Conservation (phyloP, 2,329 filamentous ascomycete genomes). For the Epichloe gansuensis region DNA sequence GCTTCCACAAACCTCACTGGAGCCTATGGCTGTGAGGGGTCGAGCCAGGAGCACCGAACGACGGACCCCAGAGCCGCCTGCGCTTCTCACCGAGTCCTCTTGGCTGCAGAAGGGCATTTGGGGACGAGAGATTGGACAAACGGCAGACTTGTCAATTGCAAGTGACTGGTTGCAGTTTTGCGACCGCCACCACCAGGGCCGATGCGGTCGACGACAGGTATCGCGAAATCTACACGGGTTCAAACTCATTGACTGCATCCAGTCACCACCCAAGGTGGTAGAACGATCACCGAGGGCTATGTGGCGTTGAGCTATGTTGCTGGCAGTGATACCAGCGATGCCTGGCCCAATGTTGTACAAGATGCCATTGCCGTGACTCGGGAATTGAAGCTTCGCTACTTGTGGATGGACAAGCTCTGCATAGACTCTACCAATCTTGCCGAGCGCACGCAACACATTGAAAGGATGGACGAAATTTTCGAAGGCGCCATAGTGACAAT, state of each 20-base stretch:
- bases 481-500: constrained; percentile 22
- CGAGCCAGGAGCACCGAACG: constrained; percentile 7
- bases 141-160: constrained; percentile 18
- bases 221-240: constrained; percentile 17
- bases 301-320: constrained; percentile 24
- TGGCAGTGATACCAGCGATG: constrained; percentile 14
- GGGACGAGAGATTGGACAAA: constrained; percentile 19
- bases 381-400: constrained; percentile 20
- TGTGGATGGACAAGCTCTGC: constrained; percentile 27
- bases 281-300: constrained; percentile 17
- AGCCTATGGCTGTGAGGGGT: constrained; percentile 9
- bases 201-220: constrained; percentile 17
- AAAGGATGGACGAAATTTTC: constrained; percentile 26
- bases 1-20: constrained; percentile 14
- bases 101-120: constrained; percentile 21
- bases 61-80: constrained; percentile 4
- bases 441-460: constrained; percentile 19
- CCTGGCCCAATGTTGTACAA: constrained; percentile 19
- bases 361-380: constrained; percentile 20
- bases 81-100: constrained; percentile 6
- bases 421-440: constrained; percentile 15
- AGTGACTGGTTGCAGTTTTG: constrained; percentile 23
- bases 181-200: constrained; percentile 19
- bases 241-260: constrained; percentile 20
- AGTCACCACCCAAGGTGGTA: constrained; percentile 19